Conservation (phyloP, 768 basidiomycete species). For the Pleurotus pulmonarius region DNA sequence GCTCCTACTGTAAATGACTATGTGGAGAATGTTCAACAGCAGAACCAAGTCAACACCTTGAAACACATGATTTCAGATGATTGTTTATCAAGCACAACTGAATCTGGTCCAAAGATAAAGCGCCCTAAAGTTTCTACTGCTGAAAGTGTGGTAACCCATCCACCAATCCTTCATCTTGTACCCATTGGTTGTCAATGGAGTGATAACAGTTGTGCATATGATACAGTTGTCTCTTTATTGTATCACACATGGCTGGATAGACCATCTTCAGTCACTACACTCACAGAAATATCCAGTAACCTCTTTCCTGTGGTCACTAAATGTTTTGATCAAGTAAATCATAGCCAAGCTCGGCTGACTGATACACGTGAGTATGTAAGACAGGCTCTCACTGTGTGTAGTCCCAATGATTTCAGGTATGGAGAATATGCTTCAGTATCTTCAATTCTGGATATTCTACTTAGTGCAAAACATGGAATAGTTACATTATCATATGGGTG, state of each 20-base stretch:
- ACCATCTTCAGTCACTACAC: neutral
- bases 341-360: neutral
- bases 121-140: no score
- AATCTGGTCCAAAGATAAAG: no score
- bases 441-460: neutral
- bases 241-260: slow-evolving; percentile 16
- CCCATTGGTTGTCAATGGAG: slow-evolving; percentile 15
- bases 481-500: neutral
- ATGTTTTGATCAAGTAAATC: neutral
- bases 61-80: neutral
- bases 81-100: neutral
- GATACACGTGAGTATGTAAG: neutral
- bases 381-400: neutral
- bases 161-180: neutral
- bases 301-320: neutral
- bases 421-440: neutral
- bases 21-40: neutral
- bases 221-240: slow-evolving; percentile 18
- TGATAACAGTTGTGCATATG: slow-evolving; percentile 29
- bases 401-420: neutral
- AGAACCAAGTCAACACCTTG: neutral
- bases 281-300: neutral
- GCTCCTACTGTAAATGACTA: no score
- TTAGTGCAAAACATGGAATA: neutral
- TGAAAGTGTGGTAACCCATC: neutral